Evolutionary conservation across 345 rosid genomes (phyloP), one percentile per base, ranked within the genome.

Genomic region (Euphorbia pulcherrima): DNA sequence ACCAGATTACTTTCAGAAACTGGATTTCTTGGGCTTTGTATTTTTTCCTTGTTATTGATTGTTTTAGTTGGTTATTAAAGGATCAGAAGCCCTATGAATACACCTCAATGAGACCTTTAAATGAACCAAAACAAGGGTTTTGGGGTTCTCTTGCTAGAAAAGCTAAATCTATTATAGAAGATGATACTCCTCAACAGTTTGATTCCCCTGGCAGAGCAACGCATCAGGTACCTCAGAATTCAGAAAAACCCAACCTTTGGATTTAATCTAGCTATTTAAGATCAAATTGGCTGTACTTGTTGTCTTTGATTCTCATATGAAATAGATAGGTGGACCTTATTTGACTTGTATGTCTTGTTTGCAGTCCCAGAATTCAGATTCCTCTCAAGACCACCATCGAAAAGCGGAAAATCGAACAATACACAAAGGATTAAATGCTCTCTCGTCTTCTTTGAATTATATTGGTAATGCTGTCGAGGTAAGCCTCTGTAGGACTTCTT

Each of bases 101-200:
- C 71, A 75, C 81, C 5, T 83, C 93, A 1, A 71, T 62, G 70
- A 68, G 59, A 8, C 51, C 61, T 56, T 55, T 83, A 39, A 79
- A 80, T 39, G 90, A 87, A 74, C 75, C 85, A 18, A 88, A 88
- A 68, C 84, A 79, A 70, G 67, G 71, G 40, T 71, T 68, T 58
- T 58, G 73, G 68, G 74, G 76, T 71, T n/a, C 67, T 50, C 41
- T 72, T 72, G 69, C 71, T 44, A 64, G 70, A 50, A 65, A 80
- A 68, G 75, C 75, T 62, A 70, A 78, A 74, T 74, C 72, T 12
- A 35, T 70, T 67, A 37, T 78, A 9, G 80, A 76, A 37, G 80
- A 68, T 56, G 64, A n/a, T 40, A 23, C 47, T 54, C 20, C 52
- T 48, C 57, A 64, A 21, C 68, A 62, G 9, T 2, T 48, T 57